These are phyloP conservation scores for Ochetophila trinervis DNA, from an alignment of 306 rosid species.

Conservation along the genomic window DNA sequence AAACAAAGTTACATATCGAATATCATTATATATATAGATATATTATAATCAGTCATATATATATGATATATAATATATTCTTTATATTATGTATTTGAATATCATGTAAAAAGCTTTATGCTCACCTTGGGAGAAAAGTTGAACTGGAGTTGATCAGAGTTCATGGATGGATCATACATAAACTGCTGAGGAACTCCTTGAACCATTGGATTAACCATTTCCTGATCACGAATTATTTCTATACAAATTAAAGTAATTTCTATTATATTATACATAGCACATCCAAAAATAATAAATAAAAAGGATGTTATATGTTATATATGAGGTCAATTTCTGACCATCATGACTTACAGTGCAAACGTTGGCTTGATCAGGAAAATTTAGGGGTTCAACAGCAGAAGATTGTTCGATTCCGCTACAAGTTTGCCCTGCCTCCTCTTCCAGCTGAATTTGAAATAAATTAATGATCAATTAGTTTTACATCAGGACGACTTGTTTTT, in stretches of 20 bases:
- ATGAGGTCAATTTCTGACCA: no score
- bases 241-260: no score
- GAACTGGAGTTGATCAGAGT: neutral
- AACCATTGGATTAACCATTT: neutral
- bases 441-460: neutral
- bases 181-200: conserved; percentile 1
- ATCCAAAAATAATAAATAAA: no score
- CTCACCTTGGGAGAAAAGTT: conserved; percentile 8
- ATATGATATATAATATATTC: no score
- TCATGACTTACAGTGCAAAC: no score
- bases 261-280: no score
- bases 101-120: neutral
- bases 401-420: neutral
- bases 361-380: neutral
- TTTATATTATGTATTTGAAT: no score
- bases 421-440: neutral
- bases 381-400: neutral
- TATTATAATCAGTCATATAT: neutral
- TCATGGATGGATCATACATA: conserved; percentile 8
- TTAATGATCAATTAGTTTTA: no score
- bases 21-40: no score
- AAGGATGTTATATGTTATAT: no score
- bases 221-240: neutral
- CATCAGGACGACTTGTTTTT: no score
- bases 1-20: no score